Evolutionary conservation across 176 grass and related monocot genomes (phyloP), one percentile per base, ranked within the genome.

Genomic region (Rhynchospora pubera): DNA sequence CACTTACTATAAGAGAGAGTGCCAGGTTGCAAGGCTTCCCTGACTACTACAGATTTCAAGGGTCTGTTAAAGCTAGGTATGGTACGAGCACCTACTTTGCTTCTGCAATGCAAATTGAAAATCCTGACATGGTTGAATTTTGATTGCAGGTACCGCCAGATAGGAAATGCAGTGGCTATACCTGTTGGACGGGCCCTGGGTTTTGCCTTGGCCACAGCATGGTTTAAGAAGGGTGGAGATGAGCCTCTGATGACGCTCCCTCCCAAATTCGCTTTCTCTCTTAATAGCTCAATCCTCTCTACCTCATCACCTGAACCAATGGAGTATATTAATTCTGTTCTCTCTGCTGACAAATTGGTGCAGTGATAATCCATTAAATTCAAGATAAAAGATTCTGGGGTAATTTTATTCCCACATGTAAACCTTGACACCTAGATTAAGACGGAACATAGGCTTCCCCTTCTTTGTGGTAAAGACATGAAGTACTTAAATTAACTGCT

Each of bases 11-110:
- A 68, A 88, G 95, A 83, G 92, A 97, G 89, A 85, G 88, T 63
- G 95, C 95, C 69, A 91, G 95, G 64, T 87, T 97, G 81, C 95
- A 97, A 91, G 95, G 90, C 51, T 94, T 97, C 84, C 95, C 95
- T 84, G 92, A 97, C 65, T 87, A 69, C 65, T 97, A 91, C 87
- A 89, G 92, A 73, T 97, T 97, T 76, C 16, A 81, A 58, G 95
- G 95, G 44, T 91, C 92, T 69, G 67, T 97, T 46, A 91, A 91
- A 87, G 95, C 92, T 50, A 97, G 92, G 90, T 94, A 90, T 61
- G 58, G 9, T 32, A 50, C 46, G 19, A 65, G 16, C 58, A 30
- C 8, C 8, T 82, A 82, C 28, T 50, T 32, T 69, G 43, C 45
- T 79, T 43, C 57, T 63, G 9, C 44, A 21, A 81, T 81, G 39